Evolutionary conservation across 179 eudicot species (phyloP).

Genomic region (Monotropa hypopitys): DNA sequence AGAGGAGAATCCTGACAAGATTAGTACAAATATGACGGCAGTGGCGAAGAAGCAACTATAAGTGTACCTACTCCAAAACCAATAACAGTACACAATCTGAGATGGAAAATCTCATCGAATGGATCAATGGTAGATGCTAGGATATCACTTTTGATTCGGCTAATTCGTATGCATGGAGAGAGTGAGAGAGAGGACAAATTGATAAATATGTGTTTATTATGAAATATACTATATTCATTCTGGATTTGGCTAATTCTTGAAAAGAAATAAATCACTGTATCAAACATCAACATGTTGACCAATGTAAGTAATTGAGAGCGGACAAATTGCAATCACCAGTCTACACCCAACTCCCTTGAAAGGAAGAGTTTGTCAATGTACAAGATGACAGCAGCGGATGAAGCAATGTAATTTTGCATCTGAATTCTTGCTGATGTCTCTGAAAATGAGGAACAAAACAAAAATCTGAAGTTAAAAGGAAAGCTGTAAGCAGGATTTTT

Average conservation of each 20-base stretch:
- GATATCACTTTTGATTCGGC: too few species aligned
- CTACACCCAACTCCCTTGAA: conserved; percentile 47
- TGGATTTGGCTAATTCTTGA: neutral
- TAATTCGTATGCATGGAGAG: too few species aligned
- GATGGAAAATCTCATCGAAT: too few species aligned
- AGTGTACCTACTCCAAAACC: too few species aligned
- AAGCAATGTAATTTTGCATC: conserved; percentile 49
- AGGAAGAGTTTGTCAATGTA: conserved; percentile 48
- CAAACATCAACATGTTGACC: neutral
- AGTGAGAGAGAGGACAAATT: too few species aligned
- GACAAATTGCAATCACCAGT: conserved; percentile 33
- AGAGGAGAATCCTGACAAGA: too few species aligned
- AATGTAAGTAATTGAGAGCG: neutral
- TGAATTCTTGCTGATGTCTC: conserved; percentile 44
- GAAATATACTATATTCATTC: neutral
- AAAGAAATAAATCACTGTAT: neutral
- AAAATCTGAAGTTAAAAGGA: neutral
- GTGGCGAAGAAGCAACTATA: too few species aligned
- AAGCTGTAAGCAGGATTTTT: neutral
- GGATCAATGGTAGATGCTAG: too few species aligned
- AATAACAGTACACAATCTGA: too few species aligned
- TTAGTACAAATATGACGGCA: too few species aligned
- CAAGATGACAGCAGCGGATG: conserved; percentile 39
- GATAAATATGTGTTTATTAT: neutral
- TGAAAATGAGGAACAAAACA: conserved; percentile 14